Evolutionary conservation across 805 yeast species (phyloP), one percentile per base, ranked within the genome.

Genomic region (Hanseniaspora clermontiae): DNA sequence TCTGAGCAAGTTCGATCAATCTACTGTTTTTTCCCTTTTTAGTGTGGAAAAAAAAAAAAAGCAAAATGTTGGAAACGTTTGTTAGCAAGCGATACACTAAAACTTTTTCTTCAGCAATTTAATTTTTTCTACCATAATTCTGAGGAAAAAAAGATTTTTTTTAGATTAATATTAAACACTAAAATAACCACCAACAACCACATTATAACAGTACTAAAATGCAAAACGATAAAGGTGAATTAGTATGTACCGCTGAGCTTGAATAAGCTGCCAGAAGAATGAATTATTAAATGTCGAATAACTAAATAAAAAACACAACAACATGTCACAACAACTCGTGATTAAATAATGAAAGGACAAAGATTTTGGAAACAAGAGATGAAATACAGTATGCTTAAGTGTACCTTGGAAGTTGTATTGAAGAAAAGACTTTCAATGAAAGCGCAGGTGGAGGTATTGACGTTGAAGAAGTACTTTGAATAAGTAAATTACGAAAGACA

Each of bases 221-320:
- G 98, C 97, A 91, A 85, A 91, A 93, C 98, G 97, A 93, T 77
- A 89, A 87, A 82, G 97, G 98, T 78, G 95, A 89, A 83, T 84
- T 89, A 80, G 97, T 88, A 87, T 77, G 96, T 87, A 68, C 50
- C 2, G n/a, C 10, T n/a, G 31, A 42, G 31, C 8, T 27, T 12
- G 10, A 43, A 6, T 14, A 12, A 31, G 27, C 15, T n/a, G 27
- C 17, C 38, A 31, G 15, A 31, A 9, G 10, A 42, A 42, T 3
- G 7, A 11, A 24, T 42, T 40, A 8, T 19, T 14, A 40, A 14
- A 24, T 9, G 43, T 20, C 27, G 5, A 15, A 24, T 42, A 42
- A 24, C 24, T 2, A 7, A 36, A 15, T 36, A 6, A 36, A 11
- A 24, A 19, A 11, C 9, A 24, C 29, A 24, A 42, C 10, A 24